phyloP scores from a whole-genome alignment of 352 stramenopile species.

The Phytophthora pistaciae region DNA sequence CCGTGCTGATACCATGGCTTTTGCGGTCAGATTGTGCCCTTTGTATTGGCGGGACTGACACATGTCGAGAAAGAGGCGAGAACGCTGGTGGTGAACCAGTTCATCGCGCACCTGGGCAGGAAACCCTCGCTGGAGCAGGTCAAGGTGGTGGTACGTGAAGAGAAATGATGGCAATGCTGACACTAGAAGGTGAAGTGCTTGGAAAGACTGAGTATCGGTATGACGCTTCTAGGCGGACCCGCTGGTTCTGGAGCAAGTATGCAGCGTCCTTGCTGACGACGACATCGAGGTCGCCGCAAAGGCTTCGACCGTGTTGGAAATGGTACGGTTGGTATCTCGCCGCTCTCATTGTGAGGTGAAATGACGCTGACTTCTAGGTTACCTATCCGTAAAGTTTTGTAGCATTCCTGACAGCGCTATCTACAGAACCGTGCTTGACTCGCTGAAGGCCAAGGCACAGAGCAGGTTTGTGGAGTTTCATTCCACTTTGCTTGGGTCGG shows the following conservation, averaged over 20 bases:
- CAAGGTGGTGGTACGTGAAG: slow-evolving; percentile 52
- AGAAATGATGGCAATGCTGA: background rate
- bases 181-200: background rate
- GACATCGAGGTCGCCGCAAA: slow-evolving; percentile 78
- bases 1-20: background rate
- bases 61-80: slow-evolving; percentile 71
- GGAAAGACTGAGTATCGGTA: background rate
- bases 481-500: background rate
- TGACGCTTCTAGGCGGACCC: slow-evolving; percentile 48
- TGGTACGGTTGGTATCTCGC: slow-evolving; percentile 39
- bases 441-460: slow-evolving; percentile 51
- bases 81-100: slow-evolving; percentile 75
- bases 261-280: slow-evolving; percentile 67
- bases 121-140: slow-evolving; percentile 62
- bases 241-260: slow-evolving; percentile 65
- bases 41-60: slow-evolving; percentile 71
- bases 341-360: background rate
- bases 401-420: slow-evolving; percentile 45
- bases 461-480: slow-evolving; percentile 46
- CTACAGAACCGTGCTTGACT: slow-evolving; percentile 63
- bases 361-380: background rate
- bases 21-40: slow-evolving; percentile 66
- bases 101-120: slow-evolving; percentile 69
- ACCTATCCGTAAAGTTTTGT: slow-evolving; percentile 42
- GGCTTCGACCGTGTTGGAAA: slow-evolving; percentile 65